Base-by-base conservation (phyloP, 192 early-diverging fungal species). In the Allomyces javanicus region DNA sequence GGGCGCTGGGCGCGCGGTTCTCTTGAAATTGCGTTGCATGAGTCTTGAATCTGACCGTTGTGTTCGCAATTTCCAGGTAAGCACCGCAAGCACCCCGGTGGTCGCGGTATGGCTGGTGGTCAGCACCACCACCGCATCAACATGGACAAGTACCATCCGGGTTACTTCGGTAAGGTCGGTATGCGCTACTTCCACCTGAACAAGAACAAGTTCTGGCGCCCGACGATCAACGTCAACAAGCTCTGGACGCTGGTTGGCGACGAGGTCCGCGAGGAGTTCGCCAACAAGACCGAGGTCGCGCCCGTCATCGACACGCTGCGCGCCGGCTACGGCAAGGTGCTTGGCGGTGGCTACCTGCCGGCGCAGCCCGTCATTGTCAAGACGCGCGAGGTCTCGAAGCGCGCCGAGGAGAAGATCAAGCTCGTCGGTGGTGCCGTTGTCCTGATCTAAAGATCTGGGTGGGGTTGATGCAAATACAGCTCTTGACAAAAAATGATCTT, bases 131-230 rank as follows among this genome's bases (percentile, higher is more conserved):
- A 99, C 86, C 87, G 94, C 73, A 96, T 96, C 81, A 93, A 96
- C 85, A 93, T 99, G 89, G 96, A 99, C 83, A 99, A 92, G 88
- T 96, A 92, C 89, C 96, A 99, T 84, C 96, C 96, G 71, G 96
- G 96, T 78, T 99, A 99, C 91, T 99, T 94, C 74, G 96, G 96
- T 82, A 96, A 99, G 84, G 94, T 99, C 81, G 96, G 96, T 93
- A 96, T 96, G 96, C 89, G 96, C 73, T 85, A 91, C 81, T 96
- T 92, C 91, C 94, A 96, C 87, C 81, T 86, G 87, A 96, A 91
- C 81, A 73, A 82, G 69, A 91, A 96, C 83, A 70, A 86, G 75
- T 81, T 80, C 78, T 86, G 89, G 86, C 78, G 85, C 72, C 88
- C 89, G 66, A 81, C 84, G 73, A 75, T 96, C 82, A 98, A 98